phyloP scores from a whole-genome alignment of 2,329 filamentous ascomycete genomes.

The Macrophomina phaseolina region DNA sequence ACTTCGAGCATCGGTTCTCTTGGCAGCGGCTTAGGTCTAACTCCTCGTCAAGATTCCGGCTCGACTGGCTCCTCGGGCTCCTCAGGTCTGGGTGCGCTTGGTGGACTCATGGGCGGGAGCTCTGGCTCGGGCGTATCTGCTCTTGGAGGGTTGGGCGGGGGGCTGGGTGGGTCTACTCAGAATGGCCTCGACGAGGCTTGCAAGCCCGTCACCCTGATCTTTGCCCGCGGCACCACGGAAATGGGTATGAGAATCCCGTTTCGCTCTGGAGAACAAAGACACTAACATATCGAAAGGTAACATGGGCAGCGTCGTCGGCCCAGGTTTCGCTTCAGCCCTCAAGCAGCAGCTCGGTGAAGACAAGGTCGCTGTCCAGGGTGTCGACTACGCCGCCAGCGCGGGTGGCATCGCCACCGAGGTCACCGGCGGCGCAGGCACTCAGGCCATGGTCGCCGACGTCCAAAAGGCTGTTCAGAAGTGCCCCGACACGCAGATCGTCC shows the following conservation, averaged over 20 bases:
- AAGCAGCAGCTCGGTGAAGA: constrained; percentile 48
- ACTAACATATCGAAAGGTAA: constrained; percentile 38
- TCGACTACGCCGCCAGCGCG: constrained; percentile 56
- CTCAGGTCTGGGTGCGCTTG: background rate
- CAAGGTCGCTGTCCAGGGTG: constrained; percentile 58
- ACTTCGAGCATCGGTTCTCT: constrained; percentile 3
- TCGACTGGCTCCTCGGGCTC: background rate
- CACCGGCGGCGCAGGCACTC: constrained; percentile 8
- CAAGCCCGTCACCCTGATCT: constrained; percentile 59
- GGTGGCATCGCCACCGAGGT: constrained; percentile 39
- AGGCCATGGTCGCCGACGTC: constrained; percentile 51
- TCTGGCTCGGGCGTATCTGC: background rate
- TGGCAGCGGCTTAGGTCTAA: background rate
- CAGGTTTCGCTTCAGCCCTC: constrained; percentile 57
- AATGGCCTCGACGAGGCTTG: constrained; percentile 52
- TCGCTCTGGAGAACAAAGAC: too few species aligned
- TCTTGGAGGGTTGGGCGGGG: background rate
- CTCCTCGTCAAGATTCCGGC: constrained; percentile 15
- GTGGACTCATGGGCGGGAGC: constrained; percentile 1
- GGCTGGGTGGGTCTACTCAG: constrained; percentile 37
- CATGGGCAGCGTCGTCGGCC: constrained; percentile 57
- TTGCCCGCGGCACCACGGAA: constrained; percentile 62
- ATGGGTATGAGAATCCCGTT: constrained; percentile 36
- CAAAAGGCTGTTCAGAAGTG: constrained; percentile 48
- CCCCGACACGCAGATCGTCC: constrained; percentile 53